Evolutionary conservation across 2,329 filamentous ascomycete species (phyloP).

Genomic region (Orbilia blumenaviensis): DNA sequence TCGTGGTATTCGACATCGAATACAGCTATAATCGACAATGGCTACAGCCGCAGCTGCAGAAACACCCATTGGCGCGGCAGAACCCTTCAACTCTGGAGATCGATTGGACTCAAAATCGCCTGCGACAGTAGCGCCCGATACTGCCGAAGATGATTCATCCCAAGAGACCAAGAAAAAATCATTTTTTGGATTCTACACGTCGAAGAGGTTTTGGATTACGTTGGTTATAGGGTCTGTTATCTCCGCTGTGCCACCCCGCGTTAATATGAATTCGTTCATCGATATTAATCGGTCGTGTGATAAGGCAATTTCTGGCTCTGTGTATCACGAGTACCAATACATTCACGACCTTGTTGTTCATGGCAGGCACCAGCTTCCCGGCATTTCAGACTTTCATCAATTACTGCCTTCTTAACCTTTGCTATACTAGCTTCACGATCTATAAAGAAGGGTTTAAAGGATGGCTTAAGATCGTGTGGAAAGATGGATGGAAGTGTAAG

Average conservation of each 20-base stretch:
- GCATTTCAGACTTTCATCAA: slow-evolving; percentile 97
- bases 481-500: slow-evolving; percentile 84
- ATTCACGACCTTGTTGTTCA: slow-evolving; percentile 78
- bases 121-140: slow-evolving; percentile 4
- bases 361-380: slow-evolving; percentile 78
- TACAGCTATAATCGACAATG: not conserved
- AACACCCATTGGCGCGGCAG: slow-evolving; percentile 1
- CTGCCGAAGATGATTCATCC: slow-evolving; percentile 33
- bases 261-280: too few relatives aligned
- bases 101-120: slow-evolving; percentile 20
- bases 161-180: slow-evolving; percentile 44
- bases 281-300: slow-evolving; percentile 28
- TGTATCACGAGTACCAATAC: slow-evolving; percentile 95
- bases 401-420: slow-evolving; percentile 81
- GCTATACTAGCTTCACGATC: slow-evolving; percentile 83
- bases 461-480: slow-evolving; percentile 71
- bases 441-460: slow-evolving; percentile 79
- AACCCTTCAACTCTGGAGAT: not conserved
- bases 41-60: not conserved
- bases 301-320: slow-evolving; percentile 78
- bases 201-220: slow-evolving; percentile 86
- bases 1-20: not conserved
- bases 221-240: slow-evolving; percentile 73
- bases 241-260: too few relatives aligned
- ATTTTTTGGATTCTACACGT: slow-evolving; percentile 75